phyloP scores from a whole-genome alignment of 2,329 filamentous ascomycete genomes.

The Stagonosporopsis cucurbitacearum region DNA sequence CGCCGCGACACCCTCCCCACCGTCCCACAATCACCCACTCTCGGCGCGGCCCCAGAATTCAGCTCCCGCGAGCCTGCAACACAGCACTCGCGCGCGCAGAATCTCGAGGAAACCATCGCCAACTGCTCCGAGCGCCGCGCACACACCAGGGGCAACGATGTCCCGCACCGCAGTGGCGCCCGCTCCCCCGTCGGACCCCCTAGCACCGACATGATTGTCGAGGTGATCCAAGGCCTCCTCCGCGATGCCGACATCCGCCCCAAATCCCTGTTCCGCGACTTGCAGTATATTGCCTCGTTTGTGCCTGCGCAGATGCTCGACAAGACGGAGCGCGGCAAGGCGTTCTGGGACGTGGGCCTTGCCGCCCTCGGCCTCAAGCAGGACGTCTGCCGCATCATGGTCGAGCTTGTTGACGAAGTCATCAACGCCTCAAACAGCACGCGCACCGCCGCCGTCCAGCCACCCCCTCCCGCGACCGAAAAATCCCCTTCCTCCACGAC shows the following conservation, averaged over 20 bases:
- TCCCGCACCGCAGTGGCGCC: conserved; percentile 40
- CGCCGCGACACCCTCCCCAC: conserved; percentile 50
- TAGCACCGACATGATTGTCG: conserved; percentile 53
- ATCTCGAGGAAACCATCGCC: conserved; percentile 71
- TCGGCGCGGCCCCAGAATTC: conserved; percentile 53
- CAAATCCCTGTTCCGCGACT: conserved; percentile 56
- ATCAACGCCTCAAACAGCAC: conserved; percentile 70
- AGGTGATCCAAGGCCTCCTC: conserved; percentile 54
- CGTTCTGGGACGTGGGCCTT: conserved; percentile 88
- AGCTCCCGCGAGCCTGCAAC: conserved; percentile 54
- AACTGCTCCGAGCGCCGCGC: conserved; percentile 73
- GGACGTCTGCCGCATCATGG: conserved; percentile 83
- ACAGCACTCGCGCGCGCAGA: conserved; percentile 52
- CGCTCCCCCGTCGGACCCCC: conserved; percentile 49
- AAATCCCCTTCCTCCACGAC: conserved; percentile 16
- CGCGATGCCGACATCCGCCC: conserved; percentile 54
- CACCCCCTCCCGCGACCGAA: conserved; percentile 31
- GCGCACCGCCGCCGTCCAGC: conserved; percentile 52
- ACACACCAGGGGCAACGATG: conserved; percentile 57
- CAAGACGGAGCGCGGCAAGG: conserved; percentile 69
- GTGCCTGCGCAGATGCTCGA: conserved; percentile 64
- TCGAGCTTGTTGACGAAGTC: conserved; percentile 74
- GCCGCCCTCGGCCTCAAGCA: conserved; percentile 88
- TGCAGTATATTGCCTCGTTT: conserved; percentile 66
- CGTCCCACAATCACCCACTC: conserved; percentile 54